Evolutionary conservation across 2,329 filamentous ascomycete genomes (phyloP), one percentile per base, ranked within the genome.

Genomic region (Claviceps monticola): DNA sequence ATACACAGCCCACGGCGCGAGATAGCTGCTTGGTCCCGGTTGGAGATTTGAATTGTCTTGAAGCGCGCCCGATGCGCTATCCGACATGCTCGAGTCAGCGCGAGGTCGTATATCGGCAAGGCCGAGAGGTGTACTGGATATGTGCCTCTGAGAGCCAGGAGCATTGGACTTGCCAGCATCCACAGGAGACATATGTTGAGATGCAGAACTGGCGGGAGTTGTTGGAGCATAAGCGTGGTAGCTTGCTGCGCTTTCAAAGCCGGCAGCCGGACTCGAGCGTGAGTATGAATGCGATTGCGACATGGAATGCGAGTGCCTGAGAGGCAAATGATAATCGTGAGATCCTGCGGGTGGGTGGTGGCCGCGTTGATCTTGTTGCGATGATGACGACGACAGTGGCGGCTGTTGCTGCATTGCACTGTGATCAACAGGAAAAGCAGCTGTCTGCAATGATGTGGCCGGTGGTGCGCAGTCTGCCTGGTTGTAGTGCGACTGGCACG

Each of bases 1-100:
- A 66, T 97, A 98, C 51, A 95, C 83, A 14, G 89, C 85, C 88
- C 93, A 98, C 0, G 91, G 90, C 4, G 91, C 89, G 56, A 95
- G 71, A 64, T 96, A 95, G 66, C 91, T 96, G 74, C 88, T 95
- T 56, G 91, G 94, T 64, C 86, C 68, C 64, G 84, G 66, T 68
- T 80, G 73, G 56, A 80, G 65, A 63, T 80, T 79, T 56, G 80
- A 79, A 49, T 81, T 74, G 61, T 89, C 86, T 63, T 84, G 84
- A 43, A 75, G 58, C 67, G 74, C 67, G 68, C 82, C 83, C 43
- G 82, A 74, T 14, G 78, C 72, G 48, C 82, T 80, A 58, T 95
- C 88, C 17, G 83, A 82, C 62, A 93, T 77, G 64, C 79, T 83
- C 49, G 86, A 90, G 63, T 95, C 88, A 57, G 86, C 86, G 53